Evolutionary conservation across 257 asterid species (phyloP), one percentile per base, ranked within the genome.

Genomic region (Salvia miltiorrhiza): DNA sequence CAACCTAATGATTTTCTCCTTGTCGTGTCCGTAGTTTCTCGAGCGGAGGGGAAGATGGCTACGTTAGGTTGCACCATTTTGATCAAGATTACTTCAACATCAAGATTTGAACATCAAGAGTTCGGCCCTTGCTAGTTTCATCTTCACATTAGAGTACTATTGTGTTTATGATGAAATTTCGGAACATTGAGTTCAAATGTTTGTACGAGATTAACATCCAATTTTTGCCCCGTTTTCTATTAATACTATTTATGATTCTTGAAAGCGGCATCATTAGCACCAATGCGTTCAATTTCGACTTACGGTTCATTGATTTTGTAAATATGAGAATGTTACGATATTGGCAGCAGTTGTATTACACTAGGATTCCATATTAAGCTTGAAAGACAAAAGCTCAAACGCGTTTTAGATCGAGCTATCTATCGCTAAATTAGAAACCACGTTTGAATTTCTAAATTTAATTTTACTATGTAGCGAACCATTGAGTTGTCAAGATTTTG

Each of bases 11-110:
- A 32, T 16, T 7, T 35, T 5, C 73, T 57, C 4, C 52, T 45
- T 20, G 1, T 48, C 1, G 2, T 50, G 24, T 54, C 14, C 11
- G 39, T 77, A 88, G 98, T 72, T 93, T 93, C 66, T 79, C 98
- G 4, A 90, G 97, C 47, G 98, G 97, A 35, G 97, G 97, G 26
- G 98, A 93, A 82, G 98, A 93, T 71, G 98, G 98, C 32, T 90
- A 86, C 19, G 98, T 93, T 57, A 75, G 98, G 73, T 72, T 93
- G 66, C 97, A 93, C 76, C 96, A 93, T 69, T 84, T 93, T 50
- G 97, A 90, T 79, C 79, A 76, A 39, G 97, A 90, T 39, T 93
- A 90, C 82, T 93, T 90, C 79, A 80, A 82, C 60, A 93, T 90
- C 89, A 90, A 80, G 84, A 76, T 93, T 30, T 90, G 80, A 78